Percentiles rank a stretch among this genome's conserved stretches.
These are phyloP conservation scores for Cercis canadensis DNA, from an alignment of 306 rosid species.

Conservation along the genomic window DNA sequence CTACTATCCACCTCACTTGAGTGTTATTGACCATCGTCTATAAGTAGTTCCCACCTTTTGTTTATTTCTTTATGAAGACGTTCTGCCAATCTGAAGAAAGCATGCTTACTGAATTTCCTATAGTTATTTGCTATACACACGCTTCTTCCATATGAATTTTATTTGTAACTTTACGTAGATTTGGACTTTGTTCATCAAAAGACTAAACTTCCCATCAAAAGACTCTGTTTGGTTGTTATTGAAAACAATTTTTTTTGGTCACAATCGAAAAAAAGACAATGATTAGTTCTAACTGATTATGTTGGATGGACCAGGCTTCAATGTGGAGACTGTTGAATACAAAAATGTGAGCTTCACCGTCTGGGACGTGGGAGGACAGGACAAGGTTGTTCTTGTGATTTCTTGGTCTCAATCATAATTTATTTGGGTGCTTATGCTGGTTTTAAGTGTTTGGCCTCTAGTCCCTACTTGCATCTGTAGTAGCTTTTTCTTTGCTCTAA, in stretches of 20 bases:
- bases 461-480: no score
- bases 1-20: not conserved
- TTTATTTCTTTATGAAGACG: not conserved
- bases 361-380: slow-evolving; percentile 97
- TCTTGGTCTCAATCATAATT: not conserved
- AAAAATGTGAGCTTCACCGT: slow-evolving; percentile 92
- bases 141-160: not conserved
- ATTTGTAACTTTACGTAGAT: no score
- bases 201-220: no score
- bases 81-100: no score
- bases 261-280: no score
- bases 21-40: not conserved
- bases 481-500: no score
- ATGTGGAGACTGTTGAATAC: slow-evolving; percentile 89
- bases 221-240: no score
- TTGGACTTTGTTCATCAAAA: no score
- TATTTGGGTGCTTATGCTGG: not conserved
- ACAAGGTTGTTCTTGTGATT: slow-evolving; percentile 55
- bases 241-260: no score
- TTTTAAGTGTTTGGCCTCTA: not conserved
- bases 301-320: slow-evolving; percentile 64
- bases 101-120: not conserved
- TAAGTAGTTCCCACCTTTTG: not conserved
- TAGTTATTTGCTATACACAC: not conserved
- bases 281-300: not conserved